A percentile compares a stretch with the other conserved stretches of the same genome.
phyloP scores from a whole-genome alignment of 192 early-diverging fungal species.

The Backusella sp. region DNA sequence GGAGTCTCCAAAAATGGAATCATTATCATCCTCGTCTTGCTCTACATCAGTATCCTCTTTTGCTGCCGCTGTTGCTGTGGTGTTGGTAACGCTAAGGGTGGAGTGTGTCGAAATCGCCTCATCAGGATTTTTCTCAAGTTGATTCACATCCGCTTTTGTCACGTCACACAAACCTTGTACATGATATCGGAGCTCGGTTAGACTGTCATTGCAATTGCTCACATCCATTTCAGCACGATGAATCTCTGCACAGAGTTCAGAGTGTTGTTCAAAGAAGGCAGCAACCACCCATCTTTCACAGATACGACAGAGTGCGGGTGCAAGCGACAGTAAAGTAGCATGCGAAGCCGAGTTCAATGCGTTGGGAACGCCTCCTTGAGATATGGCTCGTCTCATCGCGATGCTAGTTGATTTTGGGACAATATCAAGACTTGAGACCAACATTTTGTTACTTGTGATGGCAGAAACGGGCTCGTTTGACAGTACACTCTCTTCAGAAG shows the following conservation, averaged over 20 bases:
- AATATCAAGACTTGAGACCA: constrained; percentile 13
- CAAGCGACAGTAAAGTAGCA: constrained; percentile 32
- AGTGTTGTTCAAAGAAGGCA: constrained; percentile 74
- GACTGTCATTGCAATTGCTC: constrained; percentile 67
- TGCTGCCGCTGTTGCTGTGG: background rate
- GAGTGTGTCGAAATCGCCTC: background rate
- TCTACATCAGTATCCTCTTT: background rate
- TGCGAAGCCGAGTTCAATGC: constrained; percentile 31
- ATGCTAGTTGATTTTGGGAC: background rate
- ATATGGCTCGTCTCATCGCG: constrained; percentile 29
- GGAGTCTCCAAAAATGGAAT: background rate
- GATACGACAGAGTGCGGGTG: constrained; percentile 70
- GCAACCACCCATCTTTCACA: constrained; percentile 74
- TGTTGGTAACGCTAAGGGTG: background rate
- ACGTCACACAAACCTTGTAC: constrained; percentile 31
- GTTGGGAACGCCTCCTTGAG: constrained; percentile 22
- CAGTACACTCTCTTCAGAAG: background rate
- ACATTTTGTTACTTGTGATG: background rate
- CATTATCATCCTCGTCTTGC: background rate
- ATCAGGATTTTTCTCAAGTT: constrained; percentile 15
- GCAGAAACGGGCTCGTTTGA: background rate
- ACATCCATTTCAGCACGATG: constrained; percentile 80
- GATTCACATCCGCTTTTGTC: background rate
- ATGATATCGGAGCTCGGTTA: constrained; percentile 57
- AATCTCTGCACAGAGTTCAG: constrained; percentile 64